phyloP scores from a whole-genome alignment of 441 rosid species.

The Jatropha multifida region DNA sequence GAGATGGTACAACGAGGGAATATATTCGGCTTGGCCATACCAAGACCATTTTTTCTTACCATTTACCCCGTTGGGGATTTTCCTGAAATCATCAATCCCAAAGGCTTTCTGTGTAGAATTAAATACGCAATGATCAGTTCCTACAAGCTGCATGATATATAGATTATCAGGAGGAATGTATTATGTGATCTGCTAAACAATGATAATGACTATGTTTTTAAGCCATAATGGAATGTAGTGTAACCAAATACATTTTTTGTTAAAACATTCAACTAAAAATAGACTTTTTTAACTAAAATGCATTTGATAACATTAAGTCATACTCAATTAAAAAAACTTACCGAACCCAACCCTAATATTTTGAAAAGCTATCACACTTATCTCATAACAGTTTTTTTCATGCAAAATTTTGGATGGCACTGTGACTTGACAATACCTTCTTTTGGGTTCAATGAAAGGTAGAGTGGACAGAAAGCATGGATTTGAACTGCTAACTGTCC shows the following conservation, averaged over 20 bases:
- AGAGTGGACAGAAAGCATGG: background rate
- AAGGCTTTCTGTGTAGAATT: constrained; percentile 82
- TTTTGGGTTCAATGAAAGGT: background rate
- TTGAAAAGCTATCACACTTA: background rate
- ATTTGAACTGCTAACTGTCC: background rate
- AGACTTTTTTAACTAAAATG: too few relatives aligned
- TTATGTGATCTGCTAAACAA: constrained; percentile 1
- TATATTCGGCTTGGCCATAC: constrained; percentile 15
- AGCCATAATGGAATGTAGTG: too few relatives aligned
- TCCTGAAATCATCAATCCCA: constrained; percentile 87
- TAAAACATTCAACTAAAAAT: too few relatives aligned
- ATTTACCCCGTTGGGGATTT: constrained; percentile 90
- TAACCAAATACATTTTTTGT: too few relatives aligned
- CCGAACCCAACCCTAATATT: too few relatives aligned
- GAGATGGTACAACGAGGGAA: background rate
- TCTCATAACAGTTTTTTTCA: background rate
- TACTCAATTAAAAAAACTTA: too few relatives aligned
- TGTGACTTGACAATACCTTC: background rate
- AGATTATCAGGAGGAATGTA: constrained; percentile 23
- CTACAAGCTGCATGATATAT: constrained; percentile 73
- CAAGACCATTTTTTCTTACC: constrained; percentile 49
- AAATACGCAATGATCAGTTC: constrained; percentile 90
- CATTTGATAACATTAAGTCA: too few relatives aligned
- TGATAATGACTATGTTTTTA: background rate
- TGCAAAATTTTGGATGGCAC: background rate